A percentile compares a stretch with the other conserved stretches of the same genome.
Evolutionary conservation across 2,329 filamentous ascomycete genomes (phyloP).

Genomic region (Ilyonectria mors-panacis): DNA sequence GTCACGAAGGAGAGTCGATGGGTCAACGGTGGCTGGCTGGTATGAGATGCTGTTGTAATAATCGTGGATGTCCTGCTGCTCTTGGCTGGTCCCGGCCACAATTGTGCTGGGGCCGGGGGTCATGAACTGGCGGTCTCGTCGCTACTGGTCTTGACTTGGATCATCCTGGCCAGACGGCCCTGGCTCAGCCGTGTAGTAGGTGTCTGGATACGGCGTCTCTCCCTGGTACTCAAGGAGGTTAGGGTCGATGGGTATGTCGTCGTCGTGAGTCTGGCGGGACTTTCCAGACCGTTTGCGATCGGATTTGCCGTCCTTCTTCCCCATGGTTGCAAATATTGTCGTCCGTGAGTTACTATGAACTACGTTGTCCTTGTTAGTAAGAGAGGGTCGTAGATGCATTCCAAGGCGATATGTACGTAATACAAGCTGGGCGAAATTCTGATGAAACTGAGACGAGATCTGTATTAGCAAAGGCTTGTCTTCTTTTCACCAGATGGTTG

Average conservation of each 20-base stretch:
- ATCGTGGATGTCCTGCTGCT: slow-evolving; percentile 31
- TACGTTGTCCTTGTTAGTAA: not conserved
- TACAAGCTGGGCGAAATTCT: not conserved
- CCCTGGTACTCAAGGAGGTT: not conserved
- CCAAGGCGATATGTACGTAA: not conserved
- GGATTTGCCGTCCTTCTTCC: slow-evolving; percentile 34
- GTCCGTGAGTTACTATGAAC: not conserved
- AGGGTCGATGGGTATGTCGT: slow-evolving; percentile 34
- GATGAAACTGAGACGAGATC: not conserved
- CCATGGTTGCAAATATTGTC: slow-evolving; percentile 26
- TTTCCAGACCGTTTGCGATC: slow-evolving; percentile 28
- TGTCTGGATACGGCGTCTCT: not conserved
- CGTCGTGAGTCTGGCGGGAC: slow-evolving; percentile 27
- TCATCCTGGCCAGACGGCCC: slow-evolving; percentile 24
- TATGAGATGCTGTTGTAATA: not conserved
- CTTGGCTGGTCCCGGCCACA: slow-evolving; percentile 26
- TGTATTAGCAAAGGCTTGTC: not conserved
- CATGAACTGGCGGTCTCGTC: slow-evolving; percentile 29
- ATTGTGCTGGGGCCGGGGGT: slow-evolving; percentile 25
- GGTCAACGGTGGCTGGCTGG: slow-evolving; percentile 12
- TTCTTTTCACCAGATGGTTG: not conserved
- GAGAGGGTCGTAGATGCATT: not conserved
- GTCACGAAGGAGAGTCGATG: not conserved
- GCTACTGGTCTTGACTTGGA: slow-evolving; percentile 43
- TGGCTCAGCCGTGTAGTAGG: not conserved